These are phyloP conservation scores for Coemansia sp. DNA, from an alignment of 192 early-diverging fungal species.

Conservation along the genomic window DNA sequence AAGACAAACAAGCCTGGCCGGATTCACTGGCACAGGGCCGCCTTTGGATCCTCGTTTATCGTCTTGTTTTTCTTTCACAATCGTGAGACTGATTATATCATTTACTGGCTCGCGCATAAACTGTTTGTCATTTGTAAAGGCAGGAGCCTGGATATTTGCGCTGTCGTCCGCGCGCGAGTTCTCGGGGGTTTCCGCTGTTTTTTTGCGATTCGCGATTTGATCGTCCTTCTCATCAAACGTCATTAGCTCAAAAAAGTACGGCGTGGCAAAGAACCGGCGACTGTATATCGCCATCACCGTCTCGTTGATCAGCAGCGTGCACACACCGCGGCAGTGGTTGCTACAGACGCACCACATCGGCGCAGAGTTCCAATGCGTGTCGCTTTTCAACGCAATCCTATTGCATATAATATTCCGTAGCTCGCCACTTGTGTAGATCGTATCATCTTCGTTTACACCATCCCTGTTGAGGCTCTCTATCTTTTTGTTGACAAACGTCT, in stretches of 20 bases:
- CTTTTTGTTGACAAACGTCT: background rate
- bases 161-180: too few species aligned
- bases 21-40: too few species aligned
- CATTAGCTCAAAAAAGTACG: slow-evolving; percentile 16
- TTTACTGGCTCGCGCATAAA: too few species aligned
- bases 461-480: background rate
- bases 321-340: slow-evolving; percentile 29
- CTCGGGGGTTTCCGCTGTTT: background rate
- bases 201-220: too few species aligned
- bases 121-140: too few species aligned
- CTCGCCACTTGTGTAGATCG: too few species aligned
- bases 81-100: too few species aligned
- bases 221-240: background rate
- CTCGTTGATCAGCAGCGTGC: slow-evolving; percentile 31
- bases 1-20: too few species aligned
- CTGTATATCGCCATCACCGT: slow-evolving; percentile 12
- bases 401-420: background rate
- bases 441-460: too few species aligned
- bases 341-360: slow-evolving; percentile 34
- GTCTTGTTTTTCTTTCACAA: too few species aligned
- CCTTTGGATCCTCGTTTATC: too few species aligned
- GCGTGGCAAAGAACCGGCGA: background rate
- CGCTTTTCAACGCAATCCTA: background rate
- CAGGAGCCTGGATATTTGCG: too few species aligned
- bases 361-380: slow-evolving; percentile 14